Percentiles rank a stretch among this genome's conserved stretches.
phyloP scores from a whole-genome alignment of 1,284 basidiomycete species.

The Jaminaea rosea region DNA sequence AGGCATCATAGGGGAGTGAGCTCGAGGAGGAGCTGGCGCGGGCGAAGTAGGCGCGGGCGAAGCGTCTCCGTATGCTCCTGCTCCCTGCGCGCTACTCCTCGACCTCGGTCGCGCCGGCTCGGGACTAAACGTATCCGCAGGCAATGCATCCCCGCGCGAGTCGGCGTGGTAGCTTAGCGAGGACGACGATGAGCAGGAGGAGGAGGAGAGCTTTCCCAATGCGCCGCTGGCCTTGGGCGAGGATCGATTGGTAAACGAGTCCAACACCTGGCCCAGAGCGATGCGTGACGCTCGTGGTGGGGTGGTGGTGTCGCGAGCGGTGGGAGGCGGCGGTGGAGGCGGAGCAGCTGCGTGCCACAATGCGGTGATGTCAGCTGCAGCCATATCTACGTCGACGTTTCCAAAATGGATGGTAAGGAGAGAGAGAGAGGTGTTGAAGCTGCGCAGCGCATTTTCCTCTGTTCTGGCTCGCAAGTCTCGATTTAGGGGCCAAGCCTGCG shows the following conservation, averaged over 20 bases:
- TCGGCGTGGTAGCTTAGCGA: slow-evolving; percentile 18
- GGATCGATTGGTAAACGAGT: no score
- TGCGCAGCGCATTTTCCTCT: no score
- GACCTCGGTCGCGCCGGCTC: slow-evolving; percentile 16
- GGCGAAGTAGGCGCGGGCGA: slow-evolving; percentile 11
- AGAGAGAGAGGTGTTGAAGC: no score
- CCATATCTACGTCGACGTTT: no score
- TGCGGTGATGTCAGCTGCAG: slow-evolving; percentile 12
- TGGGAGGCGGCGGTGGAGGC: slow-evolving; percentile 21
- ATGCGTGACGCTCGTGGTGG: no score
- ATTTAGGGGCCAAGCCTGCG: no score
- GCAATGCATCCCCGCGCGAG: slow-evolving; percentile 24
- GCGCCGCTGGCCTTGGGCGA: not conserved
- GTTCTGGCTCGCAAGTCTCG: no score
- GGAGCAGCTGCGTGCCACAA: slow-evolving; percentile 33
- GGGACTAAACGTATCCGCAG: slow-evolving; percentile 27
- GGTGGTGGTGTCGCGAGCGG: not conserved
- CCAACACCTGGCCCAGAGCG: no score
- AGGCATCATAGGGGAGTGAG: slow-evolving; percentile 11
- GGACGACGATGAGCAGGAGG: slow-evolving; percentile 17
- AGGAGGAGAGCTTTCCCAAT: no score
- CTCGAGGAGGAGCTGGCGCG: slow-evolving; percentile 12
- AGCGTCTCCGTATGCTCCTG: slow-evolving; percentile 11
- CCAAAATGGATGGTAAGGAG: no score
- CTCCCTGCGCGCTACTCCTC: slow-evolving; percentile 8